Base-by-base conservation (phyloP, 1,139 yeast genomes). In the Yamadazyma trypodendri region DNA sequence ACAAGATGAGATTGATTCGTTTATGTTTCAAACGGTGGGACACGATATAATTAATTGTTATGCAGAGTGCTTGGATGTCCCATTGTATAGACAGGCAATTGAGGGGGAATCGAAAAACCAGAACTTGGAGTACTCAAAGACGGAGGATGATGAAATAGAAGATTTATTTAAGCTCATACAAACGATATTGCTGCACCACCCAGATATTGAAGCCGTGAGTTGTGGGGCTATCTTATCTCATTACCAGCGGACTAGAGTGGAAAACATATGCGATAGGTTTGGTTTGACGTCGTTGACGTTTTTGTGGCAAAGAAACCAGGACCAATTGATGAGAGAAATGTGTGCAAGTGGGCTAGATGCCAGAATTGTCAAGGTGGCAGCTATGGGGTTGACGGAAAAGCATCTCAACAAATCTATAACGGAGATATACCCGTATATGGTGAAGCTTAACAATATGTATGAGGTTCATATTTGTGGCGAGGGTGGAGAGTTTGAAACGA, bases 1-100 rank as follows among this genome's bases (percentile, higher is more conserved):
- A 14, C 62, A 60, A 16, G 77, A 75, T 48, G 98, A 92, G 58
- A 67, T 92, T 41, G 97, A 92, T 60, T 86, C 96, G 39, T 92
- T 84, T 58, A 92, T 92, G 98, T 92, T 87, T 60, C 98, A 92
- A 60, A 92, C 98, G 0, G 98, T 92, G n/a, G 98, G 98, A 0
- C 94, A 85, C 58, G 88, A 84, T 48, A 78, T 87, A 3, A 72
- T 92, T 4, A 73, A 76, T 0, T 61, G 67, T 40, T 88, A 89
- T 52, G 67, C 77, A 2, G 70, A 82, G 43, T 86, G 96, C 51
- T 63, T 86, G 32, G 89, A 78, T 5, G 79, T 86, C 1, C 97
- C 98, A 0, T 63, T 92, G 52, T 88, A 82, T 52, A 64, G 96
- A 36, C 79, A 75, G n/a, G 67, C 72, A 12, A 87, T 90, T 34